These are phyloP conservation scores for Mucor indicus DNA, from an alignment of 371 early-diverging fungal genomes.

Conservation along the genomic window DNA sequence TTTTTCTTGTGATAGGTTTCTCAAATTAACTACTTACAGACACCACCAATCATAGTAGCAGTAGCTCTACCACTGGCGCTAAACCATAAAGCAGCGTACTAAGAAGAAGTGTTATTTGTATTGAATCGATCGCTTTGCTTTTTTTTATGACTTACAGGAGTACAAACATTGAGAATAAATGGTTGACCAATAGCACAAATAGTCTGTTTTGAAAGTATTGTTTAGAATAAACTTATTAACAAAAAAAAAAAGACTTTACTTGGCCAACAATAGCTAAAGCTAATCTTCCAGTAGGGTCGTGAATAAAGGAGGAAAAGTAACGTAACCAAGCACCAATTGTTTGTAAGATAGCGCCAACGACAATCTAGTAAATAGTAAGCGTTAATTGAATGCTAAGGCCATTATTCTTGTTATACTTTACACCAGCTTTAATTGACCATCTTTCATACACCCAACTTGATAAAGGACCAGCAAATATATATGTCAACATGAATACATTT, in stretches of 20 bases:
- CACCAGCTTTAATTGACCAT: constrained; percentile 47
- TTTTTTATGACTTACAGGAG: constrained; percentile 31
- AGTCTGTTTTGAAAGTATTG: constrained; percentile 11
- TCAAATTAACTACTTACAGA: constrained; percentile 22
- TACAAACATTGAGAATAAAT: constrained; percentile 41
- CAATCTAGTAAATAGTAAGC: constrained; percentile 18
- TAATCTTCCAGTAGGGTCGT: constrained; percentile 21
- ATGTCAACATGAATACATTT: constrained; percentile 50
- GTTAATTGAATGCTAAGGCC: background rate
- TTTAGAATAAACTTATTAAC: background rate
- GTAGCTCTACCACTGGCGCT: constrained; percentile 35
- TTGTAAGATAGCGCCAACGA: constrained; percentile 35
- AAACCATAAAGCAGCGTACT: constrained; percentile 50
- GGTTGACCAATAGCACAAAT: constrained; percentile 47
- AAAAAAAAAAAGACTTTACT: constrained; percentile 14
- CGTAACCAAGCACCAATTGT: constrained; percentile 44
- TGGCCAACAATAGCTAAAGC: constrained; percentile 41
- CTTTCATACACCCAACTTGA: constrained; percentile 53
- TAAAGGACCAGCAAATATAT: constrained; percentile 50
- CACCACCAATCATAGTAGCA: constrained; percentile 37
- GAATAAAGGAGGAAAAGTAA: constrained; percentile 34
- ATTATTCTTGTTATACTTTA: constrained; percentile 10
- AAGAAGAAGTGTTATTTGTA: background rate
- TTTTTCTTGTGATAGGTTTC: background rate
- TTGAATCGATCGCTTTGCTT: background rate